Evolutionary conservation across 768 basidiomycete genomes (phyloP), one percentile per base, ranked within the genome.

Genomic region (Psilocybe azurescens): DNA sequence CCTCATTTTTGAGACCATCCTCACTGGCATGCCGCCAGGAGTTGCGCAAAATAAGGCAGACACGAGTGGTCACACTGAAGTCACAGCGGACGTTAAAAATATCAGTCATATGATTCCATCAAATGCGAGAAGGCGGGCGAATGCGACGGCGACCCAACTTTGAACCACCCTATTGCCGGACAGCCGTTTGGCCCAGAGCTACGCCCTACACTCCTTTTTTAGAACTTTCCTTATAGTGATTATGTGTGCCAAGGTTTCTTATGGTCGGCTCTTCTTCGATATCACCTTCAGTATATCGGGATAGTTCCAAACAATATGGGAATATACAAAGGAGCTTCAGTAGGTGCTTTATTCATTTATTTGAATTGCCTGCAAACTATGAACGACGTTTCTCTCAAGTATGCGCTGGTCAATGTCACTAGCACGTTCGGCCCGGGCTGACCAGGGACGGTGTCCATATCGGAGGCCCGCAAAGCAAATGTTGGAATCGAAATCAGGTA

Each of bases 151-250:
- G 24, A 24, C 24, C 24, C 24, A 24, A 24, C 24, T 24, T 24
- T 24, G 24, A 24, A 24, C 24, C 24, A 24, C 6, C 78, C 78
- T 11, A 75, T 86, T 47, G 75, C 83, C 2, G 74, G 78, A 30
- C 83, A 85, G 66, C 83, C 83, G 0, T 85, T 85, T 64, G 84
- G 84, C 3, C 73, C 79, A 6, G 75, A 86, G 66, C 84, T 83
- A 79, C 81, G 24, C 24, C 24, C 24, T 24, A 24, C 24, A 24
- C 24, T 24, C 24, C 24, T 24, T 24, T 24, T 24, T 24, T 24
- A 24, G 24, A 24, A 24, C 24, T 24, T 24, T 24, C 24, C 24
- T 24, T 24, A 24, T 24, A 24, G 24, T 82, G 5, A 68, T 83
- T 32, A 82, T 80, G 78, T 80, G 29, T n/a, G 59, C 47, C 32